Conservation (phyloP, 371 early-diverging fungal genomes). For the Lichtheimia corymbifera region DNA sequence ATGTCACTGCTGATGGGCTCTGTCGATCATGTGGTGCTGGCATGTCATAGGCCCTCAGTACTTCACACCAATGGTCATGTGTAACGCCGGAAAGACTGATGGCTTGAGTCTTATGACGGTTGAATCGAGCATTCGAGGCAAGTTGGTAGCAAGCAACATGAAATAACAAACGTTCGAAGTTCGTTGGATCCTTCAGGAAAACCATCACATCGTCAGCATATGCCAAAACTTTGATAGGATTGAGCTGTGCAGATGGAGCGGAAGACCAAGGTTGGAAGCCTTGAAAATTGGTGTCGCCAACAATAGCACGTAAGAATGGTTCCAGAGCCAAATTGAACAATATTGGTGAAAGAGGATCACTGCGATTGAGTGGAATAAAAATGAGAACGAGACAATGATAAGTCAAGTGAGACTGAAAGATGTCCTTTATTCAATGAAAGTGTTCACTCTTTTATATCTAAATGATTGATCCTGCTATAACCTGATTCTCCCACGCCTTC, state of each 20-base stretch:
- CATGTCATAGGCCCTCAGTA: slow-evolving; percentile 7
- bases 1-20: slow-evolving; percentile 6
- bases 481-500: too few relatives aligned
- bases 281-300: background rate
- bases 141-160: slow-evolving; percentile 9
- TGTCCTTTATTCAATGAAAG: too few relatives aligned
- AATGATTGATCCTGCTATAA: too few relatives aligned
- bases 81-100: slow-evolving; percentile 17
- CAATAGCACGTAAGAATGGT: slow-evolving; percentile 22
- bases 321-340: slow-evolving; percentile 34
- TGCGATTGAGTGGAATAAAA: too few relatives aligned
- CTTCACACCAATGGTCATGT: background rate
- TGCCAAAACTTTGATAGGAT: slow-evolving; percentile 16
- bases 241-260: background rate
- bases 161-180: background rate
- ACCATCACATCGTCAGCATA: slow-evolving; percentile 24
- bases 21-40: slow-evolving; percentile 17
- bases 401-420: too few relatives aligned
- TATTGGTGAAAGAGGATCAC: slow-evolving; percentile 25
- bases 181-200: slow-evolving; percentile 8
- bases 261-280: background rate
- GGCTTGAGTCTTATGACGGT: slow-evolving; percentile 20
- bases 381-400: too few relatives aligned
- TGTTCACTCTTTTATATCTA: too few relatives aligned
- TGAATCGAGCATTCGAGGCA: slow-evolving; percentile 24